Percentiles rank a stretch among this genome's conserved stretches.
Conservation (phyloP, 192 early-diverging fungal genomes). For the Coemansia sp. region DNA sequence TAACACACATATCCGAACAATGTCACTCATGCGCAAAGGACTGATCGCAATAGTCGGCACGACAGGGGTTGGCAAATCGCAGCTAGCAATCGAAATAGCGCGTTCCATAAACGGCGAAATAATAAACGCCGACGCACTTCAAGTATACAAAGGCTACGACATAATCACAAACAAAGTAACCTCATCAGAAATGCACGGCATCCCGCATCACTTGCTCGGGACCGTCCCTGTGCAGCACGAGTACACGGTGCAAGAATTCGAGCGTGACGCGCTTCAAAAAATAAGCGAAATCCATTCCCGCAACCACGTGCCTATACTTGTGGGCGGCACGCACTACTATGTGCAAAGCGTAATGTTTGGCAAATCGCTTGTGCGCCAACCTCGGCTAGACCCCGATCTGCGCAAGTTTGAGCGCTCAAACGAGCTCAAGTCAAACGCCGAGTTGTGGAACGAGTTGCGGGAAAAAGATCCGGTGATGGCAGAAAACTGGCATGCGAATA, state of each 20-base stretch:
- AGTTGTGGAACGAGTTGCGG: constrained; percentile 67
- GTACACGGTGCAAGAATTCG: constrained; percentile 87
- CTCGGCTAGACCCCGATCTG: background rate
- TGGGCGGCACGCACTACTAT: constrained; percentile 98
- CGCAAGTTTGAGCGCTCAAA: constrained; percentile 23
- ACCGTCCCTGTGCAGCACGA: constrained; percentile 68
- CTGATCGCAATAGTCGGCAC: constrained; percentile 76
- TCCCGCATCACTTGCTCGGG: constrained; percentile 85
- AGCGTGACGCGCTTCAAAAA: constrained; percentile 67
- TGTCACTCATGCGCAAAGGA: constrained; percentile 32
- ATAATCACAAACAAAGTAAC: constrained; percentile 95
- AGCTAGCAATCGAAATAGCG: constrained; percentile 84
- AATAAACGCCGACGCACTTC: constrained; percentile 94
- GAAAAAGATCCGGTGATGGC: constrained; percentile 84
- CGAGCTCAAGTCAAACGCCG: constrained; percentile 39
- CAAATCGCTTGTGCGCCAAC: constrained; percentile 58
- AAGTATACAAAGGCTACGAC: constrained; percentile 90
- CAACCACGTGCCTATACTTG: constrained; percentile 75
- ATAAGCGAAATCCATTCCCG: constrained; percentile 77
- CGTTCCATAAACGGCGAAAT: constrained; percentile 79
- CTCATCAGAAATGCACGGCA: constrained; percentile 59
- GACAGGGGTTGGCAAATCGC: constrained; percentile 97
- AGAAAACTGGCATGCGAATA: constrained; percentile 84
- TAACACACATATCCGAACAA: background rate
- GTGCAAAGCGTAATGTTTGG: constrained; percentile 86